phyloP scores from a whole-genome alignment of 768 basidiomycete genomes.

The Suillus ampliporus region DNA sequence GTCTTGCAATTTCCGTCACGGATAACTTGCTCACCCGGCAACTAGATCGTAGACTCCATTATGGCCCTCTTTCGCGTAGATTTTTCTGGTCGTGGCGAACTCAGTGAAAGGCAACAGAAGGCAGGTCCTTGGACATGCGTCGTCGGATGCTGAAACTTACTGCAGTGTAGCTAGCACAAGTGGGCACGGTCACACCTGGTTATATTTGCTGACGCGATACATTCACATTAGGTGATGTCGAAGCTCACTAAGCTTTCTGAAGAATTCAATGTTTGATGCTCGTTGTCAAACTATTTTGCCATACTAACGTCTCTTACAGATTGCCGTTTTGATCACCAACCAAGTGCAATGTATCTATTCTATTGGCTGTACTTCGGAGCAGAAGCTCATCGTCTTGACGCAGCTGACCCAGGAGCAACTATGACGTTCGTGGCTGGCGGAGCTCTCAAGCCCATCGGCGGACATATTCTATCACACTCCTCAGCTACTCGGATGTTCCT shows the following conservation, averaged over 20 bases:
- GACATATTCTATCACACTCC: constrained; percentile 86
- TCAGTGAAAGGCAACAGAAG: constrained; percentile 94
- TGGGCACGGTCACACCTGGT: constrained; percentile 29
- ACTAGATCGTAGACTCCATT: constrained; percentile 91
- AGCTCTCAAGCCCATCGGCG: constrained; percentile 89
- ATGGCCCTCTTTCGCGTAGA: constrained; percentile 98
- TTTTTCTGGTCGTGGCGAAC: constrained; percentile 90
- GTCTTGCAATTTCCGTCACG: constrained; percentile 2
- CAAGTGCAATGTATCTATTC: constrained; percentile 80
- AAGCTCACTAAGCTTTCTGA: constrained; percentile 91
- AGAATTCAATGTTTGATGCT: constrained; percentile 75
- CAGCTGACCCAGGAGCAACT: constrained; percentile 93
- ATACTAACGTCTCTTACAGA: constrained; percentile 45
- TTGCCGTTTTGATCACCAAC: constrained; percentile 88
- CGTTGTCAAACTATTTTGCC: constrained; percentile 7
- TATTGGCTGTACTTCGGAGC: neutral
- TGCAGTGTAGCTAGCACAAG: constrained; percentile 76
- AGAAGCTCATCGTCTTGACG: constrained; percentile 1
- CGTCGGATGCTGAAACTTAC: constrained; percentile 17
- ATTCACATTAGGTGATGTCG: constrained; percentile 73
- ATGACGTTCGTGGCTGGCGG: constrained; percentile 96
- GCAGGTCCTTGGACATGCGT: constrained; percentile 37
- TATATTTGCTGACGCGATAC: neutral
- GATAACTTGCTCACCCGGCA: constrained; percentile 16
- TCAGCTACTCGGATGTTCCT: constrained; percentile 88